Evolutionary conservation across 2,329 filamentous ascomycete genomes (phyloP).

Genomic region (Taxawa tesnikishii): DNA sequence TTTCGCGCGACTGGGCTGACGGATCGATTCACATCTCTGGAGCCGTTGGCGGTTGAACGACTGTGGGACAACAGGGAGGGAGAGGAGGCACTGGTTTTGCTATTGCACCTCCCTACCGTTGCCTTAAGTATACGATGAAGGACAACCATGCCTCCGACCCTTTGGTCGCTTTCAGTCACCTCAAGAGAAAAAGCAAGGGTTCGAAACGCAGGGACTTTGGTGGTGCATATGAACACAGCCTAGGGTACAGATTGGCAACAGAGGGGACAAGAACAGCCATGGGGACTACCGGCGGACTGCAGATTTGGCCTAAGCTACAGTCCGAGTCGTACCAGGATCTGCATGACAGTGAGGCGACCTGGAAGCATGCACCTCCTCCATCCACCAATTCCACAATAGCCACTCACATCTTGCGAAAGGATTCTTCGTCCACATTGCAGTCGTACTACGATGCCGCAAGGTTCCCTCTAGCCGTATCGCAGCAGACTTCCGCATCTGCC

Average conservation of each 20-base stretch:
- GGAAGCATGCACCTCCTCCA: background rate
- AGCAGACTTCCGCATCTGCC: constrained; percentile 32
- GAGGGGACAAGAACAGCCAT: constrained; percentile 3
- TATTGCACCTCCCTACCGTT: too few relatives aligned
- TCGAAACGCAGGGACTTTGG: background rate
- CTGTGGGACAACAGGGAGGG: too few relatives aligned
- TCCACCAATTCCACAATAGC: background rate
- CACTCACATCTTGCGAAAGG: background rate
- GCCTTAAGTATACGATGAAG: background rate
- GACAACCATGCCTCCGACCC: background rate
- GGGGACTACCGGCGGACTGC: constrained; percentile 3
- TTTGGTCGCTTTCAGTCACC: background rate
- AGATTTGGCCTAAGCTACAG: constrained; percentile 7
- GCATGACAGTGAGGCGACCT: background rate
- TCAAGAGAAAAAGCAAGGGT: background rate
- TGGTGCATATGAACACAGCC: constrained; percentile 3
- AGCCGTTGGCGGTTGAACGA: too few relatives aligned
- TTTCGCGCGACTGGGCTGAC: too few relatives aligned
- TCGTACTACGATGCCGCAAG: constrained; percentile 30
- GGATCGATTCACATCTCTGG: too few relatives aligned
- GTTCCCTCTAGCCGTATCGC: constrained; percentile 27
- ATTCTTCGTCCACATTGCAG: constrained; percentile 26
- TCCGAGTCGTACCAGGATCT: background rate
- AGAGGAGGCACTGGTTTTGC: too few relatives aligned
- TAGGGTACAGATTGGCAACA: constrained; percentile 5